Base-by-base conservation (phyloP, 1,139 yeast species). In the Lodderomyces metapsilosis region DNA sequence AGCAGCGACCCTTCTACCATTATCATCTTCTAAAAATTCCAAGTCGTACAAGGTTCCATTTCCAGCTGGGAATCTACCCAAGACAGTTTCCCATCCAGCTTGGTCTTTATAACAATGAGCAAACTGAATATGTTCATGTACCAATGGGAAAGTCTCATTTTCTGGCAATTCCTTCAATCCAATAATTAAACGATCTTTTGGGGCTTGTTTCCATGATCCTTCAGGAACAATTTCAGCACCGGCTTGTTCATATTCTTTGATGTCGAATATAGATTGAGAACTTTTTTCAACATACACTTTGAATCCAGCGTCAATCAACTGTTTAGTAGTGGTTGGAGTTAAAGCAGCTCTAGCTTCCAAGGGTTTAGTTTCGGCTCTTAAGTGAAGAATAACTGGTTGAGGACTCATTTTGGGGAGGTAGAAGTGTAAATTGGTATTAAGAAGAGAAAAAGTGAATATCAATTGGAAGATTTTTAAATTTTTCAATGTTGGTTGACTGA, bases 61-160 rank as follows among this genome's bases (percentile, higher is more conserved):
- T 37, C 99, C 99, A 36, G 78, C 83, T 43, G 95, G 95, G 74
- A 89, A 92, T 64, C 98, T 80, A 47, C 75, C 64, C 56, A 92
- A 70, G 17, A 94, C 98, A 44, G 88, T 88, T 65, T 88, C 71
- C 98, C 99, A 92, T 40, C 99, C 99, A 48, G 72, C 96, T 71
- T 92, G 98, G 66, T 91, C 80, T 74, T 92, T 94, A 72, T 91
- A 94, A 71, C 98, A 94, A 68, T 92, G 99, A 39, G 98, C 98
- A 70, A 92, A 92, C 68, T 91, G 98, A 50, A 92, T 88, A 66
- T 94, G 98, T 64, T 91, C 95, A 62, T 94, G 98, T 40, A 85
- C 78, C 50, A 92, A 76, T 28, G 98, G 98, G 78, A 91, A 92
- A 27, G 82, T 73, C 54, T 91, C 97, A 43, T 71, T 68, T 68